Evolutionary conservation across 2,329 filamentous ascomycete genomes (phyloP).

Genomic region (Fusarium drepaniforme): DNA sequence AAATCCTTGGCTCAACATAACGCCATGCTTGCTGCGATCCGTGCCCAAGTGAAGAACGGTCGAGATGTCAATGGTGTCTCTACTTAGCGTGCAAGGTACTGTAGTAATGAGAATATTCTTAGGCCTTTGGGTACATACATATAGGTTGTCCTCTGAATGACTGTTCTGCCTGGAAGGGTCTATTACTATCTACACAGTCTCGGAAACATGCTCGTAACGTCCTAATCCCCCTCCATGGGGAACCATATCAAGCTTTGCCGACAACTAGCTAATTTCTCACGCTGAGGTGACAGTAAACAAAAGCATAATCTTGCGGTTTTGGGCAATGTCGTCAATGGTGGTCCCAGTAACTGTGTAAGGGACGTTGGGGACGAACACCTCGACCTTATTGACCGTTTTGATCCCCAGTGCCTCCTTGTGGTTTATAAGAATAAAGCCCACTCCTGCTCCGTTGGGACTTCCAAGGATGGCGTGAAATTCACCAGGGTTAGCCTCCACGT

Average conservation of each 20-base stretch:
- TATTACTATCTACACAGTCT: not conserved
- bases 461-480: constrained; percentile 13
- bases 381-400: constrained; percentile 16
- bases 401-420: constrained; percentile 10
- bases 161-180: not conserved
- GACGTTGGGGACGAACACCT: constrained; percentile 11
- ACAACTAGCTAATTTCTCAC: no score
- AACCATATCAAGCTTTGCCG: no score
- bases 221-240: no score
- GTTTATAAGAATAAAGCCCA: constrained; percentile 2
- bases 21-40: not conserved
- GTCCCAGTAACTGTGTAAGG: not conserved
- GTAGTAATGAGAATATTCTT: no score
- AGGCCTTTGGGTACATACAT: no score
- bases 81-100: no score
- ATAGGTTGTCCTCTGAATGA: not conserved
- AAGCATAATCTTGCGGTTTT: not conserved
- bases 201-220: no score
- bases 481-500: not conserved
- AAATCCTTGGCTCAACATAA: not conserved
- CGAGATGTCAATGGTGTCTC: no score
- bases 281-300: not conserved
- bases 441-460: constrained; percentile 11
- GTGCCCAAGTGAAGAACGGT: not conserved
- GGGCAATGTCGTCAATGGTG: not conserved